A percentile compares a stretch with the other conserved stretches of the same genome.
These are phyloP conservation scores for Pleurotus giganteus DNA, from an alignment of 768 basidiomycete species.

Conservation along the genomic window DNA sequence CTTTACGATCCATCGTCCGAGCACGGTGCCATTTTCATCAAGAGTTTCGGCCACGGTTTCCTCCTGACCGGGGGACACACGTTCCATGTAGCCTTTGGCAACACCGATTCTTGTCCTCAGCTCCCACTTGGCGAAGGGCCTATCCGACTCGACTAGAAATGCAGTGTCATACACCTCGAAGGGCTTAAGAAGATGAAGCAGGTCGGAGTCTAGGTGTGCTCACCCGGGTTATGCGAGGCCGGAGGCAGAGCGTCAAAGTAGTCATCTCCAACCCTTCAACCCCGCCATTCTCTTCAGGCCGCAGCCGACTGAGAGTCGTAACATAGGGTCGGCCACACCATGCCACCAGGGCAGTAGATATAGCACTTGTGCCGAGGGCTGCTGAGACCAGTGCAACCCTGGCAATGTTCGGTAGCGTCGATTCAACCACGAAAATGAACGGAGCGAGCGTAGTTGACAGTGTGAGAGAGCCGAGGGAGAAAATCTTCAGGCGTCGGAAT, in stretches of 20 bases:
- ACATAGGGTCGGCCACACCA: conserved; percentile 79
- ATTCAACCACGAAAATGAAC: conserved; percentile 80
- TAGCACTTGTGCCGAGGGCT: conserved; percentile 68
- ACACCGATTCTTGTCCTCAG: conserved; percentile 50
- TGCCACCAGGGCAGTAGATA: conserved; percentile 73
- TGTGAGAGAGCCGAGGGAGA: conserved; percentile 76
- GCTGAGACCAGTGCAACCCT: conserved; percentile 65
- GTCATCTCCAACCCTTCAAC: conserved; percentile 65
- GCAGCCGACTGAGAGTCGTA: conserved; percentile 51
- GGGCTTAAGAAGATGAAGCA: not conserved
- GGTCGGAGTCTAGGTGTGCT: conserved; percentile 8
- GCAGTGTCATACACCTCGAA: conserved; percentile 64
- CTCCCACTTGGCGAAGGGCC: conserved; percentile 82
- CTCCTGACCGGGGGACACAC: conserved; percentile 45
- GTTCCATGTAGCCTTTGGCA: conserved; percentile 14
- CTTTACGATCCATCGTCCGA: conserved; percentile 77
- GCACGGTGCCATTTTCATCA: conserved; percentile 51
- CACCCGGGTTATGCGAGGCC: conserved; percentile 62
- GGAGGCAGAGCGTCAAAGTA: conserved; percentile 60
- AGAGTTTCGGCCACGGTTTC: conserved; percentile 82
- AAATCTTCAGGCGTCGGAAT: conserved; percentile 77
- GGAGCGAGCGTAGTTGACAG: conserved; percentile 70
- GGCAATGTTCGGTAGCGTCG: conserved; percentile 67
- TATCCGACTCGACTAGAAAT: conserved; percentile 62
- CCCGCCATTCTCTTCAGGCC: conserved; percentile 38